phyloP scores from a whole-genome alignment of 805 yeast genomes.

The Clavispora phyllophila region DNA sequence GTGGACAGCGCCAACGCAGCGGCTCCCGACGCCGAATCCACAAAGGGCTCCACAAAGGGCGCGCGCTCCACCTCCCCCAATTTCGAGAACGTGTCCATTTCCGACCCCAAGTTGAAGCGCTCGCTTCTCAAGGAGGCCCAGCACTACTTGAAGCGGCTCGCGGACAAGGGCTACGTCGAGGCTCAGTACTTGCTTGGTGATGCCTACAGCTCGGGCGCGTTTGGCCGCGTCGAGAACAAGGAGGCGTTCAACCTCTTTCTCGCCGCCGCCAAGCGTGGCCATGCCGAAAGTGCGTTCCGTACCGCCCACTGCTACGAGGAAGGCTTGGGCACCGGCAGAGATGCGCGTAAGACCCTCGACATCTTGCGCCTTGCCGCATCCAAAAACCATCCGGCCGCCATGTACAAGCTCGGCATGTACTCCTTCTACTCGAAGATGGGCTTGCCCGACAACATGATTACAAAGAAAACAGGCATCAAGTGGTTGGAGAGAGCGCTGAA shows the following conservation, averaged over 20 bases:
- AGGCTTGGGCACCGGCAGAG: slow-evolving; percentile 88
- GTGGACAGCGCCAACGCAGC: slow-evolving; percentile 33
- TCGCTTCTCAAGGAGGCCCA: slow-evolving; percentile 75
- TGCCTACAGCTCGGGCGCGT: slow-evolving; percentile 77
- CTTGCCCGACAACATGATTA: slow-evolving; percentile 55
- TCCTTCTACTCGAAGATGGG: slow-evolving; percentile 86
- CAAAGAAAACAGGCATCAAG: slow-evolving; percentile 82
- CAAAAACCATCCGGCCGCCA: slow-evolving; percentile 93
- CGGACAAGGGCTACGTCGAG: slow-evolving; percentile 78
- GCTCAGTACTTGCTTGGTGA: slow-evolving; percentile 94
- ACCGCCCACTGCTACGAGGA: slow-evolving; percentile 89
- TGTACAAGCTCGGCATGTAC: slow-evolving; percentile 87
- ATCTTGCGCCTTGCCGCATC: slow-evolving; percentile 83
- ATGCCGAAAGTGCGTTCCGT: slow-evolving; percentile 85
- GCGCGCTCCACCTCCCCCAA: not conserved
- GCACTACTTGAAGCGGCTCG: slow-evolving; percentile 59
- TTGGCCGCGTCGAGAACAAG: slow-evolving; percentile 72
- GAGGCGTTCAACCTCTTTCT: slow-evolving; percentile 77
- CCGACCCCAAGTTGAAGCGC: slow-evolving; percentile 34
- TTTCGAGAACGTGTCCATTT: not conserved
- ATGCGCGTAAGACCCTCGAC: slow-evolving; percentile 79
- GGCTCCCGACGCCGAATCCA: not conserved
- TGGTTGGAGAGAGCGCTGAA: slow-evolving; percentile 89
- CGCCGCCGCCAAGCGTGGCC: slow-evolving; percentile 90
- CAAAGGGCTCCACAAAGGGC: not conserved